Base-by-base conservation (phyloP, 2,329 filamentous ascomycete genomes). In the Penicillium sp. region DNA sequence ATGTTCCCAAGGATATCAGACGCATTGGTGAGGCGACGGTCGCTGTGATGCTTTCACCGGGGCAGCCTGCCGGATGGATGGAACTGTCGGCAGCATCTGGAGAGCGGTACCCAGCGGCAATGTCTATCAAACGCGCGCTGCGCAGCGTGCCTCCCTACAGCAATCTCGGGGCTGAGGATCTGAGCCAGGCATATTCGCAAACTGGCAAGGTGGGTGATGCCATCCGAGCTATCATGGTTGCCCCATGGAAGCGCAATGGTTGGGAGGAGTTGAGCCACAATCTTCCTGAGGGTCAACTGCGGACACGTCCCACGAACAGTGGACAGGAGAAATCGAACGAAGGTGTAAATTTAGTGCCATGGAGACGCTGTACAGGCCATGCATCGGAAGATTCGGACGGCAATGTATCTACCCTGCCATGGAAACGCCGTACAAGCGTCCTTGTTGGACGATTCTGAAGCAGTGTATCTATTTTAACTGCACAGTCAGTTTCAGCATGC, bases 21-120 rank as follows among this genome's bases (percentile, higher is more conserved):
- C 75, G 82, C 40, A 68, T 85, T 34, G 77, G 81, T 1, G 87
- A 94, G 73, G 83, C 89, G 0, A 86, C 90, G 66, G 84, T 81
- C 14, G 87, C 91, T 51, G 83, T 96, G 16, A 88, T 97, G 83
- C 80, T 97, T 19, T 83, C 89, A 45, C 94, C 94, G 0, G 81
- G 87, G 54, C 81, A 91, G 54, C 85, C 91, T 0, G 84, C 89
- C 48, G 90, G 91, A 0, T 99, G 94, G 94, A 81, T 84, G 39
- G 81, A 88, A 47, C 78, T 97, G 23, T 85, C 89, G 0, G 80
- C 84, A 35, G 71, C 82, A 0, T 81, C 81, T 0, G 82, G 80
- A 2, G 74, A 79, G 39, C 64, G 70, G 5, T 81, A 81, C 61
- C 77, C 82, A 7, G 87, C 89, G 2, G 84, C 89, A 61, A 91